Base-by-base conservation (phyloP, 2,329 filamentous ascomycete species). In the Verticillium albo-atrum region DNA sequence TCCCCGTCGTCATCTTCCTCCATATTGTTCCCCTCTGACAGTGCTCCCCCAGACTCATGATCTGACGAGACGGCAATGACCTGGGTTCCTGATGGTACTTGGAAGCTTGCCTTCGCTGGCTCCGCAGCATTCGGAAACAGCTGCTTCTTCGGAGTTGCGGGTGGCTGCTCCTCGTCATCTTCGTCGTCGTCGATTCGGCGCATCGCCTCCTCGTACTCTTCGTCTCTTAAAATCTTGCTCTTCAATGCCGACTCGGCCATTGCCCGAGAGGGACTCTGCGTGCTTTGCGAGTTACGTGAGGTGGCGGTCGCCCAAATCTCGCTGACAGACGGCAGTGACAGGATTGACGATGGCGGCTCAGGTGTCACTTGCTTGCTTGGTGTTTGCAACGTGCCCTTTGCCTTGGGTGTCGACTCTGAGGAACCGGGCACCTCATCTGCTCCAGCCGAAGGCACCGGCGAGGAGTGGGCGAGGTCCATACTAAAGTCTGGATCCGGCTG, bases 401-500 rank as follows among this genome's bases (percentile, higher is more conserved):
- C 32, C 28, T 59, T 60, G 4, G 58, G 56, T 5, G 60, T 60
- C 7, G 58, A 15, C 17, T 58, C 59, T 17, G 35, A 32, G 12
- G 42, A 26, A 14, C 56, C 58, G 54, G 51, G 59, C 12, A 55
- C 56, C 5, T 57, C 56, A 10, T 37, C 56, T 12, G 50, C 56
- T 20, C 60, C 57, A 25, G 51, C 30, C 3, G 63, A 50, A 32
- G 57, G 61, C 23, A 35, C 47, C 0, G 71, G 64, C 1, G 72
- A 69, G 3, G 73, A 67, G 20, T 64, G 61, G 42, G 72, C 72
- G 42, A 71, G 67, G 35, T 75, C 72, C 15, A 73, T 67, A 63
- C 70, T 69, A 56, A 75, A 74, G 14, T 73, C 68, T 5, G 74
- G 76, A 59, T 82, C 79, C 3, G 77, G 77, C 60, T 85, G 83